Conservation (phyloP, 768 basidiomycete species). For the Collybia sp. region DNA sequence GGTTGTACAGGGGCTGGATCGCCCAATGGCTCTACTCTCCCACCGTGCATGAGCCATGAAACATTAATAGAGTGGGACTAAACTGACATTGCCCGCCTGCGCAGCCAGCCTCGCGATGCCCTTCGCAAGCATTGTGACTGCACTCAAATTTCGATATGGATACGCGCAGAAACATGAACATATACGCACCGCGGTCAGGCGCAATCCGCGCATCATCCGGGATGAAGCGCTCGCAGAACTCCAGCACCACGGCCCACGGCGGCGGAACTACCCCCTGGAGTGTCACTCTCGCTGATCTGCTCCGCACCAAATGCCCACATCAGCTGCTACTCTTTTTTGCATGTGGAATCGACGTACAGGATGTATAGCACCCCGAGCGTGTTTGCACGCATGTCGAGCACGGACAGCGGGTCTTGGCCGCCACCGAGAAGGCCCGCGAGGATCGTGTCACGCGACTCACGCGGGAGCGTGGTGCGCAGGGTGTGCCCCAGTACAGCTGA, state of each 20-base stretch:
- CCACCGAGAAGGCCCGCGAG: conserved; percentile 48
- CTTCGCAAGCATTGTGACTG: conserved; percentile 65
- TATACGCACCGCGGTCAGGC: conserved; percentile 57
- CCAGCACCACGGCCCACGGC: conserved; percentile 33
- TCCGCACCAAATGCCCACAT: neutral
- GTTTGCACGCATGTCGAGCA: conserved; percentile 51
- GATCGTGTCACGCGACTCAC: conserved; percentile 54
- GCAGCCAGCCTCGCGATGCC: conserved; percentile 53
- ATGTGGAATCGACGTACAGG: conserved; percentile 42
- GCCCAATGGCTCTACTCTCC: conserved; percentile 32
- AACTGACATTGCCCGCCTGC: conserved; percentile 44
- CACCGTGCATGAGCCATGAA: neutral
- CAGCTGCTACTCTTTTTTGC: neutral
- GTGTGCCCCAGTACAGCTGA: conserved; percentile 33
- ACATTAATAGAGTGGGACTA: neutral
- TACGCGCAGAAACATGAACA: neutral
- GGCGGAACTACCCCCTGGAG: conserved; percentile 34
- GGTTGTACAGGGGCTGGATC: conserved; percentile 51
- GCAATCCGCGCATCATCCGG: conserved; percentile 61
- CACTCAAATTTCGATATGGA: neutral
- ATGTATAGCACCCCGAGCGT: conserved; percentile 70
- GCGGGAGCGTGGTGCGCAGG: conserved; percentile 42
- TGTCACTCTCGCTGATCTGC: conserved; percentile 57
- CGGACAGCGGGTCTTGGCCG: conserved; percentile 63
- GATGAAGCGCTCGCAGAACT: conserved; percentile 61